phyloP scores from a whole-genome alignment of 345 rosid species.

The Sonneratia alba region DNA sequence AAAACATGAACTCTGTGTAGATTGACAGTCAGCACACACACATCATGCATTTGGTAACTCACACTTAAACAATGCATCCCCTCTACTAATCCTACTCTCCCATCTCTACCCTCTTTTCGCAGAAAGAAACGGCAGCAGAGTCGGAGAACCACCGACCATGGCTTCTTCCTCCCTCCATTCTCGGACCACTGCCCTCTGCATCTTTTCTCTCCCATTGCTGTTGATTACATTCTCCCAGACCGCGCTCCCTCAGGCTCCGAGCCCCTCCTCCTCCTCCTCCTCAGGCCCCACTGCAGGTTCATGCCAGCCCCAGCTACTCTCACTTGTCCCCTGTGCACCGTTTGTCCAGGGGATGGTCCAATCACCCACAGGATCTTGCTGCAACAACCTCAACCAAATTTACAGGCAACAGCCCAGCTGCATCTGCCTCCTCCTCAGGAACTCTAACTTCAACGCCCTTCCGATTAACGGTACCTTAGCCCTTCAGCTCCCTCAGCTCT shows the following conservation, averaged over 20 bases:
- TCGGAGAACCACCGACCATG: constrained; percentile 12
- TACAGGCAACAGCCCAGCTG: constrained; percentile 45
- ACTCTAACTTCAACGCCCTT: constrained; percentile 32
- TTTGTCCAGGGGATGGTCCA: constrained; percentile 53
- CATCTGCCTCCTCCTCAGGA: constrained; percentile 60
- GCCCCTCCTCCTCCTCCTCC: constrained; percentile 14
- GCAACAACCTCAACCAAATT: constrained; percentile 52
- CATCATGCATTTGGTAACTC: constrained; percentile 38
- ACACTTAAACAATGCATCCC: constrained; percentile 31
- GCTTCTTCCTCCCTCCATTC: constrained; percentile 16
- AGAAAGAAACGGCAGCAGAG: constrained; percentile 2
- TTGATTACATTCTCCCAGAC: constrained; percentile 17
- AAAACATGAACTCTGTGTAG: constrained; percentile 27
- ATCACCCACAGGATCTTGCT: constrained; percentile 49
- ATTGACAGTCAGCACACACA: constrained; percentile 22
- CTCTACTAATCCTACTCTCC: constrained; percentile 13
- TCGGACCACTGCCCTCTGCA: constrained; percentile 8
- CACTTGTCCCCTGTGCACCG: constrained; percentile 58
- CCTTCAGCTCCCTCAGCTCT: constrained; percentile 27
- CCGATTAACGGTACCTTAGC: constrained; percentile 66
- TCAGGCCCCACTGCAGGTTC: constrained; percentile 17
- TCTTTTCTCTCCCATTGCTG: constrained; percentile 20
- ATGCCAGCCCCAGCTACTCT: constrained; percentile 48
- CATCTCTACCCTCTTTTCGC: background rate
- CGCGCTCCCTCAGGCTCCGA: constrained; percentile 29